These are phyloP conservation scores for Neohortaea acidophila DNA, from an alignment of 495 filamentous ascomycete genomes.

Conservation along the genomic window DNA sequence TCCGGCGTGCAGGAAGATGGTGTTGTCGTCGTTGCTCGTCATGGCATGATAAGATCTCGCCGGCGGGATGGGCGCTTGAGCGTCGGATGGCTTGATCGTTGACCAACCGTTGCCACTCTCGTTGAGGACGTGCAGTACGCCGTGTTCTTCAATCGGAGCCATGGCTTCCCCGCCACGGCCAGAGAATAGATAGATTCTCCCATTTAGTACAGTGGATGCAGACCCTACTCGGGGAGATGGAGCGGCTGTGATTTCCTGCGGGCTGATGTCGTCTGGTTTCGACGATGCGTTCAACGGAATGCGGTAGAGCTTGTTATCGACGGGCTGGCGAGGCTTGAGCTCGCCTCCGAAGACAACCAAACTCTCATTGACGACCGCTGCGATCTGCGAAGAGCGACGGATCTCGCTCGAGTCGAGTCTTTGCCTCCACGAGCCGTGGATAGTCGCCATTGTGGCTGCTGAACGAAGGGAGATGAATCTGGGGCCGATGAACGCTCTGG, in stretches of 20 bases:
- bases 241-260: neutral
- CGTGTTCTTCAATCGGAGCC: conserved; percentile 39
- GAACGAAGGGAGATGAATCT: no score
- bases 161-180: conserved; percentile 40
- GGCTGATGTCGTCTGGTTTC: neutral
- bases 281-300: conserved; percentile 12
- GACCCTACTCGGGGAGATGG: conserved; percentile 37
- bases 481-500: no score
- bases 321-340: conserved; percentile 23
- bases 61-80: conserved; percentile 22
- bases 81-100: conserved; percentile 16
- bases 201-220: conserved; percentile 29
- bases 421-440: neutral
- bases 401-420: neutral
- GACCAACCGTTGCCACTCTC: conserved; percentile 21
- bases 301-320: conserved; percentile 22
- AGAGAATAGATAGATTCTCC: conserved; percentile 40
- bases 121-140: conserved; percentile 36
- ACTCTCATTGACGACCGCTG: conserved; percentile 13
- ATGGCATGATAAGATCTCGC: conserved; percentile 38
- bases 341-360: conserved; percentile 27
- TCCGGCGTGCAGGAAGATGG: conserved; percentile 57
- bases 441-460: neutral
- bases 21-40: conserved; percentile 33
- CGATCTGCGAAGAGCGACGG: conserved; percentile 25